phyloP scores from a whole-genome alignment of 805 yeast genomes.

The Novakomyces olei region DNA sequence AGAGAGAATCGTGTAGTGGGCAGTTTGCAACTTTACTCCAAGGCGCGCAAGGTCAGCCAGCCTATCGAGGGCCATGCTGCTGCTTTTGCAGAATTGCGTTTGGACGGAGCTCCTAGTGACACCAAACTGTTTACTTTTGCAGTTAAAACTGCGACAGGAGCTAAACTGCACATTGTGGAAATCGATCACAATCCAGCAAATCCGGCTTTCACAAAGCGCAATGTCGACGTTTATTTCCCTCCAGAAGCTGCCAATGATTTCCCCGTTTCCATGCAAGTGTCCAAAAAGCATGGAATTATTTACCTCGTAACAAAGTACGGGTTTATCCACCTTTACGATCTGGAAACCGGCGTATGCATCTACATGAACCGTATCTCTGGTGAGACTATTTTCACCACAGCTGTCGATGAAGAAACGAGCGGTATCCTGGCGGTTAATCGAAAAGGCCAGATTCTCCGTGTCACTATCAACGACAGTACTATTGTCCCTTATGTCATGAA shows the following conservation, averaged over 20 bases:
- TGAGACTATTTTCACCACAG: slow-evolving; percentile 81
- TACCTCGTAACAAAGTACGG: slow-evolving; percentile 89
- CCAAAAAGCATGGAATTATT: slow-evolving; percentile 65
- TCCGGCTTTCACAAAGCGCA: slow-evolving; percentile 72
- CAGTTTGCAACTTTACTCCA: slow-evolving; percentile 78
- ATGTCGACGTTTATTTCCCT: slow-evolving; percentile 86
- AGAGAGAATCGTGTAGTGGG: slow-evolving; percentile 90
- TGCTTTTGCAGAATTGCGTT: slow-evolving; percentile 51
- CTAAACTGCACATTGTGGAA: slow-evolving; percentile 77
- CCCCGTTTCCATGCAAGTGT: slow-evolving; percentile 79
- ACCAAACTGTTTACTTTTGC: slow-evolving; percentile 86
- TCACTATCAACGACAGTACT: slow-evolving; percentile 64
- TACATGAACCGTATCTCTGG: slow-evolving; percentile 92
- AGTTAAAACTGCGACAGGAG: slow-evolving; percentile 64
- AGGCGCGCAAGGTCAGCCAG: slow-evolving; percentile 77
- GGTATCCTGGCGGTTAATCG: slow-evolving; percentile 90
- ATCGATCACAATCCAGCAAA: slow-evolving; percentile 76
- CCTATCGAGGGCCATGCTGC: slow-evolving; percentile 97
- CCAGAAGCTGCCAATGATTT: slow-evolving; percentile 90
- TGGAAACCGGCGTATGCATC: slow-evolving; percentile 76
- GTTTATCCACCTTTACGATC: slow-evolving; percentile 83
- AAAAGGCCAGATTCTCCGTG: slow-evolving; percentile 84
- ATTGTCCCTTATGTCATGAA: slow-evolving; percentile 75
- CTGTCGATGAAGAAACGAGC: slow-evolving; percentile 42
- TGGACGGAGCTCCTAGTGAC: slow-evolving; percentile 49